phyloP scores from a whole-genome alignment of 2,329 filamentous ascomycete genomes.

The Penicillium fuscoglaucum region DNA sequence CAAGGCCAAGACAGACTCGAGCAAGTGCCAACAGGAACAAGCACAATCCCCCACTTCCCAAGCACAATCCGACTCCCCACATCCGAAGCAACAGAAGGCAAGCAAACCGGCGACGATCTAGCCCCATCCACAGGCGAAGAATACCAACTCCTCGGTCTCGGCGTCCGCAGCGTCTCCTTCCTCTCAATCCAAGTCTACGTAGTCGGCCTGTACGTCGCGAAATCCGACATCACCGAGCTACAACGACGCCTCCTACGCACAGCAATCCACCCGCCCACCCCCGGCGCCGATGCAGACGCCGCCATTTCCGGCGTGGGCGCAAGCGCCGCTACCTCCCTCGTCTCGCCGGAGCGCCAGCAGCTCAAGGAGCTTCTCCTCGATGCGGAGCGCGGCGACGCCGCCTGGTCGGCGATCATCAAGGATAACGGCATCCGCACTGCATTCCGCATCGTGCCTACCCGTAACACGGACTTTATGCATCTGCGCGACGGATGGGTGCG shows the following conservation, averaged over 20 bases:
- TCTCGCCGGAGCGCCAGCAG: constrained; percentile 75
- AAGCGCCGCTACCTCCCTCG: constrained; percentile 72
- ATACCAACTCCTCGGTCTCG: constrained; percentile 85
- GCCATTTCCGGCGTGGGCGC: constrained; percentile 53
- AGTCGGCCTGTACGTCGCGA: constrained; percentile 87
- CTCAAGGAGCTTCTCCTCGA: constrained; percentile 71
- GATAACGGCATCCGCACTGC: constrained; percentile 70
- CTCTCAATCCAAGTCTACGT: constrained; percentile 91
- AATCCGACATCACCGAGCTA: constrained; percentile 74
- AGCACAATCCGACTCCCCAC: constrained; percentile 65
- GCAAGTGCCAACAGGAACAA: constrained; percentile 77
- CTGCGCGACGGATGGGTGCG: constrained; percentile 88
- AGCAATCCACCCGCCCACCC: constrained; percentile 49
- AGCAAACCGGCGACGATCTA: constrained; percentile 39
- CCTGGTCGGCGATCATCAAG: constrained; percentile 72
- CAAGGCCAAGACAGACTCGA: constrained; percentile 63
- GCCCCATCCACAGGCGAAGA: constrained; percentile 49
- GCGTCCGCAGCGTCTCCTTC: constrained; percentile 87
- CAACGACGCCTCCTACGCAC: constrained; percentile 75
- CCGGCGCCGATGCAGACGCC: constrained; percentile 15
- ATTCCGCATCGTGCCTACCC: constrained; percentile 83
- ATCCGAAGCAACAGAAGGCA: constrained; percentile 35
- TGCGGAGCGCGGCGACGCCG: constrained; percentile 64
- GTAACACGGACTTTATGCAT: constrained; percentile 92
- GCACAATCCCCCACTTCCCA: constrained; percentile 76